Evolutionary conservation across 1,139 yeast genomes (phyloP).

Genomic region (Debaryomyces subglobosus): DNA sequence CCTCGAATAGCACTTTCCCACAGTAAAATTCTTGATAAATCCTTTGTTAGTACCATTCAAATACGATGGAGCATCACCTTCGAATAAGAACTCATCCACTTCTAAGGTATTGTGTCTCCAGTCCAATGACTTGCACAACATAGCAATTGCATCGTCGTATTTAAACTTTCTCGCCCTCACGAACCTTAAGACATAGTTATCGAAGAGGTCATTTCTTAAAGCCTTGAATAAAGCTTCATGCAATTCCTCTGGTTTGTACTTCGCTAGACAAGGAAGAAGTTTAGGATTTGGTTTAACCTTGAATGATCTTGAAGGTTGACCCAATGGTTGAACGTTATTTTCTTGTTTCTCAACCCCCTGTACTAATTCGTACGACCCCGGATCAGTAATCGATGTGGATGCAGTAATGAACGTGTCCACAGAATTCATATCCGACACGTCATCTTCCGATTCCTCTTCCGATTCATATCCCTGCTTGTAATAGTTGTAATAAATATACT

Average conservation of each 20-base stretch:
- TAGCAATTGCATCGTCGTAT: constrained; percentile 33
- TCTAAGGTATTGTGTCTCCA: constrained; percentile 40
- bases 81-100: constrained; percentile 36
- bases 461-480: constrained; percentile 27
- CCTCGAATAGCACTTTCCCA: constrained; percentile 42
- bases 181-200: constrained; percentile 39
- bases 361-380: constrained; percentile 14
- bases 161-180: constrained; percentile 50
- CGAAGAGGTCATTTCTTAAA: constrained; percentile 37
- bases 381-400: constrained; percentile 32
- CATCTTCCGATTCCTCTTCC: constrained; percentile 20
- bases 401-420: constrained; percentile 45
- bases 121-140: constrained; percentile 40
- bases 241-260: constrained; percentile 28
- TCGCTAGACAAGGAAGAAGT: constrained; percentile 21
- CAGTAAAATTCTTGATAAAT: constrained; percentile 40
- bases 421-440: constrained; percentile 26
- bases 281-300: constrained; percentile 5
- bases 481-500: constrained; percentile 26
- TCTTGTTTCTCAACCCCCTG: background rate
- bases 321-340: background rate
- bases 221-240: constrained; percentile 28
- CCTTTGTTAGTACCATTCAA: constrained; percentile 36
- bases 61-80: constrained; percentile 45
- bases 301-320: background rate